A percentile compares a stretch with the other conserved stretches of the same genome.
These are phyloP conservation scores for Starmerella ratchasimensis DNA, from an alignment of 805 yeast species.

Conservation along the genomic window DNA sequence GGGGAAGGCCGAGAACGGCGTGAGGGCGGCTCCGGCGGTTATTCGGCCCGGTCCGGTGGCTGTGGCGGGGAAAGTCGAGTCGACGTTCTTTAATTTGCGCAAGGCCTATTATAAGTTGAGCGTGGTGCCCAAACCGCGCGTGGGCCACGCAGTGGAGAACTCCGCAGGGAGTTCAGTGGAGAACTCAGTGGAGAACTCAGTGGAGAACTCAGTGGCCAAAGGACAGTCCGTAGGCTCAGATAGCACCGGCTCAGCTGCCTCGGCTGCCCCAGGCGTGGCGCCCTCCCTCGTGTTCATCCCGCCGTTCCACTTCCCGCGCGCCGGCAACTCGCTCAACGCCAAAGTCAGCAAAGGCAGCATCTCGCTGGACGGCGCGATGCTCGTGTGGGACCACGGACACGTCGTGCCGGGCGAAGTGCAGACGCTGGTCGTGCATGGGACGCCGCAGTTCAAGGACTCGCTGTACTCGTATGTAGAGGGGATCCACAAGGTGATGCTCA, in stretches of 20 bases:
- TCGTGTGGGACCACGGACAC: slow-evolving; percentile 18
- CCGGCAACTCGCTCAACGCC: slow-evolving; percentile 1
- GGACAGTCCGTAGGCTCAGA: too few relatives aligned
- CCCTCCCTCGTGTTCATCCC: slow-evolving; percentile 45
- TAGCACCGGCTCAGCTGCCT: too few relatives aligned
- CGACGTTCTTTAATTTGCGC: slow-evolving; percentile 46
- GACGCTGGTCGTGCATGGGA: slow-evolving; percentile 14
- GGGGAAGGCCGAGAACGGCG: slow-evolving; percentile 34
- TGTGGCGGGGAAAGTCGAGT: slow-evolving; percentile 43
- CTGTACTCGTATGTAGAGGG: slow-evolving; percentile 19
- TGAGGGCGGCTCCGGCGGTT: slow-evolving; percentile 61
- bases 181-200: too few relatives aligned
- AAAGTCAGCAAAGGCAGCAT: slow-evolving; percentile 13
- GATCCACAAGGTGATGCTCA: slow-evolving; percentile 7
- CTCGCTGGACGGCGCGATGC: slow-evolving; percentile 11
- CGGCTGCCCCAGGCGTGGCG: slow-evolving; percentile 8
- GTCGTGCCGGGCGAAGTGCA: slow-evolving; percentile 10
- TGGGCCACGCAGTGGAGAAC: too few relatives aligned
- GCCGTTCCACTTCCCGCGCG: slow-evolving; percentile 44
- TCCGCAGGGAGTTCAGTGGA: too few relatives aligned
- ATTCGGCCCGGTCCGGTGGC: slow-evolving; percentile 64
- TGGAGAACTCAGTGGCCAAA: too few relatives aligned
- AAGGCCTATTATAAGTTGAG: slow-evolving; percentile 36
- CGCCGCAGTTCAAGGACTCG: slow-evolving; percentile 16
- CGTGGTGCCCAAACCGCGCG: slow-evolving; percentile 25